A percentile compares a stretch with the other conserved stretches of the same genome.
Evolutionary conservation across 164 flowering plant species (phyloP).

Genomic region (Akebia trifoliata): DNA sequence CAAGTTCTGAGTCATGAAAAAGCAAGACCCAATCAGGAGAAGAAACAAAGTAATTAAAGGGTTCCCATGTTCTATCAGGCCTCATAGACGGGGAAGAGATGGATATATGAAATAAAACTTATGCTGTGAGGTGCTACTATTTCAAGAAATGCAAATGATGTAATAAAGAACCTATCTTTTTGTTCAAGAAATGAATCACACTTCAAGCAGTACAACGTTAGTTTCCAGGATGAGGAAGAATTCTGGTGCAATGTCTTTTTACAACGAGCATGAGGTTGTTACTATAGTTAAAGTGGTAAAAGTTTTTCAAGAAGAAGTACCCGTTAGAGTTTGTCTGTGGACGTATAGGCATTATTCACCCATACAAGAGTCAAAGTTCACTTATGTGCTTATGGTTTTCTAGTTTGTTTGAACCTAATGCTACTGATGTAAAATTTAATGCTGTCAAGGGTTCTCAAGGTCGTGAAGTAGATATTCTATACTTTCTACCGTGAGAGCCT

Average conservation of each 20-base stretch:
- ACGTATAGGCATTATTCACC: neutral
- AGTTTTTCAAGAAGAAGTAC: conserved; percentile 68
- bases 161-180: too few relatives aligned
- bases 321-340: conserved; percentile 1
- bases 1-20: too few relatives aligned
- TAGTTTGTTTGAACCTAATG: conserved; percentile 64
- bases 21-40: too few relatives aligned
- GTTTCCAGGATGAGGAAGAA: too few relatives aligned
- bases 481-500: conserved; percentile 89
- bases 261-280: conserved; percentile 77
- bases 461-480: conserved; percentile 90
- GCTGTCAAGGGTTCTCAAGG: conserved; percentile 99
- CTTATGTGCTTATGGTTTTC: conserved; percentile 72
- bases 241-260: conserved; percentile 59
- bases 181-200: too few relatives aligned
- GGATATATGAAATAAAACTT: too few relatives aligned
- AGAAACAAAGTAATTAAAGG: too few relatives aligned
- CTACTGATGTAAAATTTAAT: conserved; percentile 74
- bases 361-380: conserved; percentile 73
- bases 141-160: too few relatives aligned
- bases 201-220: too few relatives aligned
- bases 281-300: conserved; percentile 76
- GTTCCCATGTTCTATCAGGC: too few relatives aligned
- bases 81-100: too few relatives aligned
- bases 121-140: too few relatives aligned